These are phyloP conservation scores for Blastobotrys apis DNA, from an alignment of 1,139 yeast species.

Conservation along the genomic window DNA sequence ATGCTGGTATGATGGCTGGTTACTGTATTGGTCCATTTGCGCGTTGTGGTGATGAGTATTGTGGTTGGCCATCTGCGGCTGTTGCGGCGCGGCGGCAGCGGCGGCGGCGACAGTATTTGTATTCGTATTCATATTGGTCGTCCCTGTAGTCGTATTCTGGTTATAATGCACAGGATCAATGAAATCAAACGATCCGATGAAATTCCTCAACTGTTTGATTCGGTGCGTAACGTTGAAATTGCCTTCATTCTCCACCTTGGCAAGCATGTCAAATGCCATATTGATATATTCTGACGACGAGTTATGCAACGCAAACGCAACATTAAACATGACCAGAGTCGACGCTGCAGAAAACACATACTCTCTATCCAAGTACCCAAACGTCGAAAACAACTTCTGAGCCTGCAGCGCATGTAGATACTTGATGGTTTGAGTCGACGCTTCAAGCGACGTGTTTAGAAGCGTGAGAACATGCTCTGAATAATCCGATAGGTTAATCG, in stretches of 20 bases:
- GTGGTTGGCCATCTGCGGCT: neutral
- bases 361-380: slow-evolving; percentile 89
- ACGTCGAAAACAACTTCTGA: slow-evolving; percentile 73
- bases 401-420: slow-evolving; percentile 69
- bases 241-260: slow-evolving; percentile 5
- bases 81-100: neutral
- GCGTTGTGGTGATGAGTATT: neutral
- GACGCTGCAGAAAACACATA: slow-evolving; percentile 78
- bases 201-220: slow-evolving; percentile 18
- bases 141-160: slow-evolving; percentile 2
- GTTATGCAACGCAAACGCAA: slow-evolving; percentile 12
- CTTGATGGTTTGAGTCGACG: slow-evolving; percentile 73
- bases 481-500: slow-evolving; percentile 63
- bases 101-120: neutral
- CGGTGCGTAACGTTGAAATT: slow-evolving; percentile 13
- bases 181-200: slow-evolving; percentile 21
- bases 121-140: neutral
- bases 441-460: slow-evolving; percentile 77
- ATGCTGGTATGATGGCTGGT: too few relatives aligned
- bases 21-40: neutral
- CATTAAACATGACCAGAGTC: slow-evolving; percentile 43
- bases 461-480: slow-evolving; percentile 65
- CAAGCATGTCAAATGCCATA: slow-evolving; percentile 13
- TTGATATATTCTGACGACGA: slow-evolving; percentile 10
- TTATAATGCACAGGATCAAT: slow-evolving; percentile 9